phyloP scores from a whole-genome alignment of 2,329 filamentous ascomycete species.

The Fusarium incarnatum region DNA sequence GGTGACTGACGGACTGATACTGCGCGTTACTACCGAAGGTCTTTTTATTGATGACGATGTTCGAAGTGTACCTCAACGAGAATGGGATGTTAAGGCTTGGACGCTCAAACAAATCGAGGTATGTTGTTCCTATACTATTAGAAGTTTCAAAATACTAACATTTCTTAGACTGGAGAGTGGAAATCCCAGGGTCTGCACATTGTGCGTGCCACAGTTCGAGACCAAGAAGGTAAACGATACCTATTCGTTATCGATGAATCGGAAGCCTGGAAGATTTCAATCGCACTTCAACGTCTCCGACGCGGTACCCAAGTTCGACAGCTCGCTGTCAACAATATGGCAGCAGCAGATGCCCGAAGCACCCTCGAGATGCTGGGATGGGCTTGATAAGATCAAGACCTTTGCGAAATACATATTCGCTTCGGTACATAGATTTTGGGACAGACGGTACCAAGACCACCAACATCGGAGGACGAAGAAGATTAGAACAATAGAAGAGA shows the following conservation, averaged over 20 bases:
- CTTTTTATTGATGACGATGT: slow-evolving; percentile 98
- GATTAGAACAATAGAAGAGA: slow-evolving; percentile 17
- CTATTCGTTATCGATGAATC: slow-evolving; percentile 73
- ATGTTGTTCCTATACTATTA: slow-evolving; percentile 73
- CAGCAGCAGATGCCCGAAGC: slow-evolving; percentile 63
- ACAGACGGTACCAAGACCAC: slow-evolving; percentile 35
- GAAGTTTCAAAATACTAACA: slow-evolving; percentile 58
- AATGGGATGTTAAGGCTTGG: slow-evolving; percentile 99
- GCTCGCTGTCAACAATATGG: slow-evolving; percentile 69
- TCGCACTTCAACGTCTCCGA: slow-evolving; percentile 70
- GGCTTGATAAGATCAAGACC: slow-evolving; percentile 46
- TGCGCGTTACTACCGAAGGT: slow-evolving; percentile 92
- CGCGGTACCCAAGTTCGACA: slow-evolving; percentile 70
- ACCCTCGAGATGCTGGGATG: slow-evolving; percentile 71
- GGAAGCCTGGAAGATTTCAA: slow-evolving; percentile 75
- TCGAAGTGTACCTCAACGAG: slow-evolving; percentile 88
- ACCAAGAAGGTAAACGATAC: slow-evolving; percentile 74
- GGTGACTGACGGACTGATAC: slow-evolving; percentile 91
- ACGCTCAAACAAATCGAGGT: slow-evolving; percentile 93
- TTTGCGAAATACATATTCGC: slow-evolving; percentile 31
- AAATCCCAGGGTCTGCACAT: slow-evolving; percentile 69
- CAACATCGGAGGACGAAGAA: slow-evolving; percentile 12
- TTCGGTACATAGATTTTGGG: slow-evolving; percentile 45
- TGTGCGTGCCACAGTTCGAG: slow-evolving; percentile 71
- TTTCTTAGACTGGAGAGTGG: slow-evolving; percentile 64